A percentile compares a stretch with the other conserved stretches of the same genome.
Conservation (phyloP, 1,139 yeast genomes). For the Spencermartinsiella ligniputridi region DNA sequence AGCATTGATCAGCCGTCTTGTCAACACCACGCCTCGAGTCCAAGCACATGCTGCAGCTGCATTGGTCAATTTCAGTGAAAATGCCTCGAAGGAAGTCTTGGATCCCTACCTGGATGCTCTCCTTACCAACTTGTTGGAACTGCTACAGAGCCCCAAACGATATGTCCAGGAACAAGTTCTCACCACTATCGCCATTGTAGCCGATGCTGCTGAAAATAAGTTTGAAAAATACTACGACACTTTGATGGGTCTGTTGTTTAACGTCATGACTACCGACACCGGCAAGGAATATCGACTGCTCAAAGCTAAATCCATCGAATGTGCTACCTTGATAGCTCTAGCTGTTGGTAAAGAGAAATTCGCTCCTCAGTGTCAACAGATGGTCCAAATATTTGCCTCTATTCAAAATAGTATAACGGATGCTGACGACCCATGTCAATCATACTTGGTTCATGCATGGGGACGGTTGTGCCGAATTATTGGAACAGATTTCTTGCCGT, state of each 20-base stretch:
- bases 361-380: constrained; percentile 66
- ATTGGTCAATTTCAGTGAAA: constrained; percentile 88
- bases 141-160: constrained; percentile 79
- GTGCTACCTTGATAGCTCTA: constrained; percentile 86
- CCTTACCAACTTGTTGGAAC: constrained; percentile 64
- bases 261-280: constrained; percentile 73
- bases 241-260: constrained; percentile 82
- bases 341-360: constrained; percentile 97
- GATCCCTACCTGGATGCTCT: constrained; percentile 88
- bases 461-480: constrained; percentile 84
- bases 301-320: constrained; percentile 92
- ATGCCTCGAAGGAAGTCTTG: constrained; percentile 77
- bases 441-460: constrained; percentile 94
- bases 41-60: constrained; percentile 99
- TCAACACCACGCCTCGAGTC: constrained; percentile 74
- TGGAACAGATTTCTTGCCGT: constrained; percentile 85
- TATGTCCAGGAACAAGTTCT: constrained; percentile 97
- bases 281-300: constrained; percentile 75
- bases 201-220: constrained; percentile 93
- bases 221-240: constrained; percentile 91
- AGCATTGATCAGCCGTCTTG: constrained; percentile 77
- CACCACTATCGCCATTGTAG: constrained; percentile 94
- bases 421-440: constrained; percentile 77
- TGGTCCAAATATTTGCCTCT: constrained; percentile 66
- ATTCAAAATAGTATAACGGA: constrained; percentile 50